These are phyloP conservation scores for Russula compacta DNA, from an alignment of 768 basidiomycete genomes.

Conservation along the genomic window DNA sequence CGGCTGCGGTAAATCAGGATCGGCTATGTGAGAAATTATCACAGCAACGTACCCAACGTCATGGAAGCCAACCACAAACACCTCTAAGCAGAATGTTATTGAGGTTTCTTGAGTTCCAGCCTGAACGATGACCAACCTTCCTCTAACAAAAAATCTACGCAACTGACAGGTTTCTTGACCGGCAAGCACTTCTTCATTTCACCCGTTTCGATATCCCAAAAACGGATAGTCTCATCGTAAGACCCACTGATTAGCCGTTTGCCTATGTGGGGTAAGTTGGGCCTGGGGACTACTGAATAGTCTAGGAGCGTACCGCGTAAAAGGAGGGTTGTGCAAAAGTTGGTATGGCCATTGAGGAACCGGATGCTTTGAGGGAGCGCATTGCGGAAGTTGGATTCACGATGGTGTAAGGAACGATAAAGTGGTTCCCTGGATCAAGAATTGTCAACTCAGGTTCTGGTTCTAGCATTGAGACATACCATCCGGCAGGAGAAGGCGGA, in stretches of 20 bases:
- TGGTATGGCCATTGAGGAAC: constrained; percentile 77
- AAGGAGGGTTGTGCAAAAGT: constrained; percentile 77
- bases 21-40: background rate
- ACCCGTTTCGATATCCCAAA: constrained; percentile 75
- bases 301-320: constrained; percentile 37
- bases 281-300: background rate
- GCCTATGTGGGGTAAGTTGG: constrained; percentile 28
- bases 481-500: constrained; percentile 59
- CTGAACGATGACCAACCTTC: constrained; percentile 42
- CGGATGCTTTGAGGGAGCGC: constrained; percentile 68
- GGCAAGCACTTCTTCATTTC: constrained; percentile 65
- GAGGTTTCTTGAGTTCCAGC: background rate
- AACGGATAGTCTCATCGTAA: constrained; percentile 86
- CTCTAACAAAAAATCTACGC: constrained; percentile 77
- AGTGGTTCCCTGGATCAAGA: constrained; percentile 42
- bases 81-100: constrained; percentile 38
- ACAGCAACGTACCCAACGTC: constrained; percentile 63
- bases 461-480: constrained; percentile 38
- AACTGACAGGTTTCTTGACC: constrained; percentile 86
- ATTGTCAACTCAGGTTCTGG: background rate
- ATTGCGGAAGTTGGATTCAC: constrained; percentile 74
- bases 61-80: constrained; percentile 88
- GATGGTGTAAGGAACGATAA: constrained; percentile 74
- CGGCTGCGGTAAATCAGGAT: constrained; percentile 38
- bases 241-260: constrained; percentile 82